Base-by-base conservation (phyloP, 2,329 filamentous ascomycete genomes). In the Trichoderma koningii region DNA sequence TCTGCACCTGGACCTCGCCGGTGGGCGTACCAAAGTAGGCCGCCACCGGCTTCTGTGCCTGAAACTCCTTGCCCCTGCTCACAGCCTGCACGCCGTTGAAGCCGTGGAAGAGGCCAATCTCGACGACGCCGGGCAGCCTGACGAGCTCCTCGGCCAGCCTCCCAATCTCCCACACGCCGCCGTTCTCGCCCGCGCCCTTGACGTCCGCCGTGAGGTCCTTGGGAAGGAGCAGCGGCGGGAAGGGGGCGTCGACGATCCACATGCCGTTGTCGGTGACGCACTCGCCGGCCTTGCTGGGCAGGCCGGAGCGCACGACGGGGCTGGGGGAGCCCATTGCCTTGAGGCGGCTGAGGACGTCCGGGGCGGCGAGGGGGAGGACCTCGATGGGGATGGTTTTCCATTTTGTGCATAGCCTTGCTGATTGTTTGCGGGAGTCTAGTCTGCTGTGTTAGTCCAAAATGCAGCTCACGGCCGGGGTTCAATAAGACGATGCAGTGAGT, bases 361-460 rank as follows among this genome's bases (percentile, higher is more conserved):
- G 86, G 30, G 91, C 90, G 48, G 93, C 89, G 69, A 95, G 85
- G 23, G 94, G 95, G 41, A 93, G 89, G 55, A 99, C 92, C 78
- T 99, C 95, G 71, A 99, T 93, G 23, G 95, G 95, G 66, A 99
- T 92, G 26, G 86, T 82, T 71, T 91, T 89, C 93, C 94, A 99
- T 68, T 82, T 84, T 5, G 84, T 87, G 65, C 87, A 85, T 30
- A 99, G 85, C 48, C 91, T 86, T 42, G 84, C 79, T 67, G 93
- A 92, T 69, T 93, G 86, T 79, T 99, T 99, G 72, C 95, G 88
- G 76, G 93, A 96, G 78, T 99, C 95, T 88, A 9, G 23, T 10
- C 5, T 42, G 26, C 15, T 9, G 28, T 15, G 12, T 62, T 15
- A 50, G 41, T 34, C 12, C 10, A 34, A n/a, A n/a, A n/a, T n/a